Evolutionary conservation across 1,284 basidiomycete genomes (phyloP).

Genomic region (Malassezia japonica): DNA sequence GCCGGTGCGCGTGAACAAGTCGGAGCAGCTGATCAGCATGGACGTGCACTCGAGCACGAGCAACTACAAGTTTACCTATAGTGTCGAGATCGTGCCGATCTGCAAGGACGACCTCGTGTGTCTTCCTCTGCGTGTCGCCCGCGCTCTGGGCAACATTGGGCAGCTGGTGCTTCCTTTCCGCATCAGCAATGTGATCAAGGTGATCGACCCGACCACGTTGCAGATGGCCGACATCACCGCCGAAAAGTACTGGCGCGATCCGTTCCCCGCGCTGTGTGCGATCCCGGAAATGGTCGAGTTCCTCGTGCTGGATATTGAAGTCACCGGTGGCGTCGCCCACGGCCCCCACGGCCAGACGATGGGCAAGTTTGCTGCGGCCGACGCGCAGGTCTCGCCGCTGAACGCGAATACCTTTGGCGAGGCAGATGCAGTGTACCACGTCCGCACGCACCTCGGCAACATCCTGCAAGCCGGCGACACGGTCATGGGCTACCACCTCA

Average conservation of each 20-base stretch:
- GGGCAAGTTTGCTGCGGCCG: constrained; percentile 54
- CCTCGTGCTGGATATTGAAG: constrained; percentile 86
- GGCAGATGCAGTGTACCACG: constrained; percentile 77
- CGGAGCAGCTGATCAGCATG: constrained; percentile 82
- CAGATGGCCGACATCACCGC: constrained; percentile 71
- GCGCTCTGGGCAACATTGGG: constrained; percentile 71
- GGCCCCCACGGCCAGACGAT: constrained; percentile 28
- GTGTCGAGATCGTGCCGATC: constrained; percentile 88
- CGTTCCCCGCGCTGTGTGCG: constrained; percentile 72
- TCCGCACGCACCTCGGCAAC: constrained; percentile 86
- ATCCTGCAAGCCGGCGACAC: constrained; percentile 93
- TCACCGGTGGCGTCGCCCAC: constrained; percentile 40
- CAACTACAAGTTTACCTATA: constrained; percentile 96
- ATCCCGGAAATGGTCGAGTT: constrained; percentile 85
- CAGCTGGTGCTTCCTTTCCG: constrained; percentile 79
- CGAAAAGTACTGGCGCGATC: constrained; percentile 78
- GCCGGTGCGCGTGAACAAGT: constrained; percentile 75
- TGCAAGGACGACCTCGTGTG: constrained; percentile 97
- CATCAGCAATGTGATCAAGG: constrained; percentile 80
- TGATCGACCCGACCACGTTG: constrained; percentile 79
- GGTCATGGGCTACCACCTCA: constrained; percentile 79
- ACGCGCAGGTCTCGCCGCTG: constrained; percentile 83
- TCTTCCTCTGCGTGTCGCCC: constrained; percentile 71
- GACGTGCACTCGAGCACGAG: constrained; percentile 87
- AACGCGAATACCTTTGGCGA: constrained; percentile 58